Evolutionary conservation across 2,329 filamentous ascomycete species (phyloP).

Genomic region (Epichloe baconii): DNA sequence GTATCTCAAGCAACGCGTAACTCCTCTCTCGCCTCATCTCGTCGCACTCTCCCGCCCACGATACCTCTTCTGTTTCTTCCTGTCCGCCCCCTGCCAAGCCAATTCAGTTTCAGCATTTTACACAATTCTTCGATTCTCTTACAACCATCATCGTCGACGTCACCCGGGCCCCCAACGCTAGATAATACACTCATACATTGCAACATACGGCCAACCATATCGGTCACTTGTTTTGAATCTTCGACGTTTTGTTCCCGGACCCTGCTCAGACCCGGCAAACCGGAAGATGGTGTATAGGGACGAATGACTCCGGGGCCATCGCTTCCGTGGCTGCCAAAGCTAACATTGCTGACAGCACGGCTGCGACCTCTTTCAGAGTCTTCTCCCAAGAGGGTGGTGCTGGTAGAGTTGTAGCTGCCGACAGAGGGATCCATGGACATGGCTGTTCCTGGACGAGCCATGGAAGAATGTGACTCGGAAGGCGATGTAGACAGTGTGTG

Average conservation of each 20-base stretch:
- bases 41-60: conserved; percentile 52
- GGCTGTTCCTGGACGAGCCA: conserved; percentile 55
- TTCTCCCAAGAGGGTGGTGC: conserved; percentile 65
- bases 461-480: conserved; percentile 31
- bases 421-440: conserved; percentile 60
- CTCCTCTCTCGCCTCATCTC: conserved; percentile 29
- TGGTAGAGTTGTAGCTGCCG: conserved; percentile 69
- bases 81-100: conserved; percentile 81
- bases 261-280: conserved; percentile 24
- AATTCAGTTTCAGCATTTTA: conserved; percentile 87
- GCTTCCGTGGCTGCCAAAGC: conserved; percentile 42
- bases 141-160: conserved; percentile 56
- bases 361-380: conserved; percentile 48
- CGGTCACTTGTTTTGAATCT: conserved; percentile 70
- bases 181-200: conserved; percentile 91
- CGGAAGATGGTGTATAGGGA: conserved; percentile 36
- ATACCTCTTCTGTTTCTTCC: conserved; percentile 83
- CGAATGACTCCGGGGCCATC: conserved; percentile 26
- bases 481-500: conserved; percentile 39
- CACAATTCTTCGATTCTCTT: conserved; percentile 72
- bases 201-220: conserved; percentile 88
- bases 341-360: conserved; percentile 78
- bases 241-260: conserved; percentile 47
- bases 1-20: conserved; percentile 24
- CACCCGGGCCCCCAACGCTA: conserved; percentile 48